These are phyloP conservation scores for Sclerotinia borealis DNA, from an alignment of 2,329 filamentous ascomycete species.

Conservation along the genomic window DNA sequence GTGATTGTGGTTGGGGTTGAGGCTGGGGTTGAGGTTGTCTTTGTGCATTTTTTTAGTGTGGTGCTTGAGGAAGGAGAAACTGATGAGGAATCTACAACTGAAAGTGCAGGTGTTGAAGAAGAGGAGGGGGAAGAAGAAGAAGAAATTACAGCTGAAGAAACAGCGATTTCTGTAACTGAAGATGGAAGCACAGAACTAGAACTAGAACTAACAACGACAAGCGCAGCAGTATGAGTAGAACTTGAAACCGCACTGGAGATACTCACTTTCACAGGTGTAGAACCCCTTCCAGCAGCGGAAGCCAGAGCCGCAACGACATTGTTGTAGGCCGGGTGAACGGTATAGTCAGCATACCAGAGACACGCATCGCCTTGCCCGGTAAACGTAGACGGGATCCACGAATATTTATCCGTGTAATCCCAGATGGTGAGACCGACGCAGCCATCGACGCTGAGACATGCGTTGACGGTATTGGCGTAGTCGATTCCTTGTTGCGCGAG, in stretches of 20 bases:
- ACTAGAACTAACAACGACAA: too few relatives aligned
- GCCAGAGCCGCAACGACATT: constrained; percentile 33
- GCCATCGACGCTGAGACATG: constrained; percentile 20
- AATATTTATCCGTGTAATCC: constrained; percentile 32
- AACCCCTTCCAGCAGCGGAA: constrained; percentile 1
- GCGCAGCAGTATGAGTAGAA: not conserved
- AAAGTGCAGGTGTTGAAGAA: too few relatives aligned
- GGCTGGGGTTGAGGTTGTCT: too few relatives aligned
- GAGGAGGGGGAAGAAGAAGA: not conserved
- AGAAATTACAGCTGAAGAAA: not conserved
- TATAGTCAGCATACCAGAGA: constrained; percentile 39
- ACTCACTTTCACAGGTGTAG: not conserved
- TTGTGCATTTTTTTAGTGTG: not conserved
- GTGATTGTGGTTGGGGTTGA: too few relatives aligned
- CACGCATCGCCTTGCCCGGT: constrained; percentile 37
- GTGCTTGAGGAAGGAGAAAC: not conserved
- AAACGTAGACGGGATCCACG: constrained; percentile 40
- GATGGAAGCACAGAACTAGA: not conserved
- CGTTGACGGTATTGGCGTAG: constrained; percentile 35
- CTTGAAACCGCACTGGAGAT: not conserved
- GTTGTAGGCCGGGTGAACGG: constrained; percentile 40
- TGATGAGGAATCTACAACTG: not conserved
- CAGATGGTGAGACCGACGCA: constrained; percentile 31
- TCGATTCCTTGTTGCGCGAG: constrained; percentile 43
- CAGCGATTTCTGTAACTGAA: not conserved